These are phyloP conservation scores for Neoarthrinium moseri DNA, from an alignment of 2,329 filamentous ascomycete species.

Conservation along the genomic window DNA sequence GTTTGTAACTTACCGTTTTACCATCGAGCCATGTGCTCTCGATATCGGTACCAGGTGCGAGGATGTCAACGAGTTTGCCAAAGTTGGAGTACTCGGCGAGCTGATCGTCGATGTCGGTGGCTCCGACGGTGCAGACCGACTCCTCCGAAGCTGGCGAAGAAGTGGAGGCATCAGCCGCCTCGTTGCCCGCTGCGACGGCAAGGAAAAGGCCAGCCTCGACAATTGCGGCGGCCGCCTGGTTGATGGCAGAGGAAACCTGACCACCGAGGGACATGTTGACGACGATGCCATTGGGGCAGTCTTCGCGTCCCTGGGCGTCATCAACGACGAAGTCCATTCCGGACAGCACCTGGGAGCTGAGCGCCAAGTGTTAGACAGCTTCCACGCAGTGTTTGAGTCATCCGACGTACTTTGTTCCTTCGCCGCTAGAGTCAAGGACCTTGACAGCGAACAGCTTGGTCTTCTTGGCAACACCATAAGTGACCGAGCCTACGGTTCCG, in stretches of 20 bases:
- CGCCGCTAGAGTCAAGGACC: conserved; percentile 34
- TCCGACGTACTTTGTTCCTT: conserved; percentile 27
- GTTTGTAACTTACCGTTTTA: conserved; percentile 22
- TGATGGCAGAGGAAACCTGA: conserved; percentile 30
- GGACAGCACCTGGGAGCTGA: conserved; percentile 27
- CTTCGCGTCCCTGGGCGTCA: conserved; percentile 40
- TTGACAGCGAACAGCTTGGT: conserved; percentile 42
- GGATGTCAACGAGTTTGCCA: conserved; percentile 42
- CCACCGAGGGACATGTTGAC: conserved; percentile 46
- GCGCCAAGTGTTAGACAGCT: not conserved
- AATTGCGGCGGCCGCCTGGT: conserved; percentile 39
- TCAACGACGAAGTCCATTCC: conserved; percentile 39
- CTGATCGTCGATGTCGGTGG: conserved; percentile 27
- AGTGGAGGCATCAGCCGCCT: conserved; percentile 16
- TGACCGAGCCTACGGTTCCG: conserved; percentile 42
- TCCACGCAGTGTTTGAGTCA: conserved; percentile 8
- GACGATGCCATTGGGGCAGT: conserved; percentile 39
- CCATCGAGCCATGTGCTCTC: conserved; percentile 40
- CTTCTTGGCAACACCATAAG: conserved; percentile 46
- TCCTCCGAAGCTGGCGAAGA: conserved; percentile 28
- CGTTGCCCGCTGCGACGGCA: conserved; percentile 47
- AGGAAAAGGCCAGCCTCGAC: conserved; percentile 39
- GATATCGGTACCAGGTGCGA: conserved; percentile 40
- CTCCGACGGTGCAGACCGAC: conserved; percentile 33
- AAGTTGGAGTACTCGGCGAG: conserved; percentile 49